These are phyloP conservation scores for Psidium guajava DNA, from an alignment of 345 rosid genomes.

Conservation along the genomic window DNA sequence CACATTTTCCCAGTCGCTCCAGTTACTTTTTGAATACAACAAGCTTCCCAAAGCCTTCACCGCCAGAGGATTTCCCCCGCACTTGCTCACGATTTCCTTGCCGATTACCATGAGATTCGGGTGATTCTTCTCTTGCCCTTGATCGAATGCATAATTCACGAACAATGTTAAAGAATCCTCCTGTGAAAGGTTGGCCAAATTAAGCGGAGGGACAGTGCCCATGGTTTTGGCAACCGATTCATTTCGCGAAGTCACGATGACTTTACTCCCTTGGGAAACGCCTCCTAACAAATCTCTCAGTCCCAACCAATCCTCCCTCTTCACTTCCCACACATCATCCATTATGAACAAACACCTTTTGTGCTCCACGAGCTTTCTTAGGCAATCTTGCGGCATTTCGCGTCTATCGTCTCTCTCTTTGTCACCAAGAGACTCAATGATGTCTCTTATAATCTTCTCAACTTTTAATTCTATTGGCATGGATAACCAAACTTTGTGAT, in stretches of 20 bases:
- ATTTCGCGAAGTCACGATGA: conserved; percentile 5
- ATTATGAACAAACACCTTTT: conserved; percentile 2
- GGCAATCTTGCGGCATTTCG: background rate
- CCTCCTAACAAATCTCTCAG: background rate
- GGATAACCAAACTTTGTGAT: conserved; percentile 5
- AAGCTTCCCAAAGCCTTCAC: conserved; percentile 10
- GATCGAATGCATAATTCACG: conserved; percentile 7
- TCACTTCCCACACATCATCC: conserved; percentile 8
- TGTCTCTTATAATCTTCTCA: background rate
- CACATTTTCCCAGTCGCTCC: conserved; percentile 1
- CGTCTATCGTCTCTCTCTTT: background rate
- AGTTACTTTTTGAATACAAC: background rate
- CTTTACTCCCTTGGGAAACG: background rate
- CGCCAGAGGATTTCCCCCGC: conserved; percentile 18
- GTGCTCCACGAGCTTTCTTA: background rate
- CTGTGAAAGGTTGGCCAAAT: background rate
- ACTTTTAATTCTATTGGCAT: background rate
- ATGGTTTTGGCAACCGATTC: background rate
- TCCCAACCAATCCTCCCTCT: background rate
- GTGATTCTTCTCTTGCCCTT: background rate
- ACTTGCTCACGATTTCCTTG: conserved; percentile 16
- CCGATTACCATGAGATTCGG: conserved; percentile 2
- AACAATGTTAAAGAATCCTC: conserved; percentile 13
- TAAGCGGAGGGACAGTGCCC: background rate
- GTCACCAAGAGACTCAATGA: background rate